These are phyloP conservation scores for Pythium utonaiense DNA, from an alignment of 352 stramenopile genomes.

Conservation along the genomic window DNA sequence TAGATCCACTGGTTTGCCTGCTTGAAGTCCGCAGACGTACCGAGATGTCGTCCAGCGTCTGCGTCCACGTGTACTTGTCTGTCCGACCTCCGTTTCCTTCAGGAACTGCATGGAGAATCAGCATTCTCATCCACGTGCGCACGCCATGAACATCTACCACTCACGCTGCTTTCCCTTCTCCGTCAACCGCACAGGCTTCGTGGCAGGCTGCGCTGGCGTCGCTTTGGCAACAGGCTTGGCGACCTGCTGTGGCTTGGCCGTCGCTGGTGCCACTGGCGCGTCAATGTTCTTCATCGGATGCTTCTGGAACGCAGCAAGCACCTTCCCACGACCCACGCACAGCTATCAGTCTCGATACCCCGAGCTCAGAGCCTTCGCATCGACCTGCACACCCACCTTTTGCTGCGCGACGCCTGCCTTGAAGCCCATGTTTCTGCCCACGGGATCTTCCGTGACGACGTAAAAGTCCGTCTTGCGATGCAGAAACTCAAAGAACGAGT, in stretches of 20 bases:
- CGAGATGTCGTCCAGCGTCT: slow-evolving; percentile 94
- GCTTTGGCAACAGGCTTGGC: not conserved
- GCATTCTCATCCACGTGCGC: not conserved
- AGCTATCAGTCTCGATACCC: not conserved
- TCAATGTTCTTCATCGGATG: slow-evolving; percentile 62
- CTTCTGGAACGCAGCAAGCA: slow-evolving; percentile 63
- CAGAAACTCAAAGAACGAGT: slow-evolving; percentile 97
- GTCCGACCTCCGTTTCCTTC: slow-evolving; percentile 87
- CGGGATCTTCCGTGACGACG: slow-evolving; percentile 54
- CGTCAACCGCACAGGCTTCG: slow-evolving; percentile 31
- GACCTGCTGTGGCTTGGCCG: not conserved
- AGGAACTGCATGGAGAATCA: slow-evolving; percentile 47
- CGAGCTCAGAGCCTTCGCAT: not conserved
- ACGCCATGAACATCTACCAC: not conserved
- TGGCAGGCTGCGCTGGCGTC: not conserved
- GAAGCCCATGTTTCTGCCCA: slow-evolving; percentile 56
- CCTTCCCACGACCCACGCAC: slow-evolving; percentile 18
- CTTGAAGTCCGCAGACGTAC: slow-evolving; percentile 36
- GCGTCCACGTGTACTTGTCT: slow-evolving; percentile 96
- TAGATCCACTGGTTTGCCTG: not conserved
- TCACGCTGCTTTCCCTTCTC: slow-evolving; percentile 69
- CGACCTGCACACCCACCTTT: slow-evolving; percentile 26
- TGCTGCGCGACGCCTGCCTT: slow-evolving; percentile 52
- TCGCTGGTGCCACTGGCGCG: not conserved
- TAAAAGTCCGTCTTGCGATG: slow-evolving; percentile 99